phyloP scores from a whole-genome alignment of 805 yeast species.

The Grigorovia yakushimaensis region DNA sequence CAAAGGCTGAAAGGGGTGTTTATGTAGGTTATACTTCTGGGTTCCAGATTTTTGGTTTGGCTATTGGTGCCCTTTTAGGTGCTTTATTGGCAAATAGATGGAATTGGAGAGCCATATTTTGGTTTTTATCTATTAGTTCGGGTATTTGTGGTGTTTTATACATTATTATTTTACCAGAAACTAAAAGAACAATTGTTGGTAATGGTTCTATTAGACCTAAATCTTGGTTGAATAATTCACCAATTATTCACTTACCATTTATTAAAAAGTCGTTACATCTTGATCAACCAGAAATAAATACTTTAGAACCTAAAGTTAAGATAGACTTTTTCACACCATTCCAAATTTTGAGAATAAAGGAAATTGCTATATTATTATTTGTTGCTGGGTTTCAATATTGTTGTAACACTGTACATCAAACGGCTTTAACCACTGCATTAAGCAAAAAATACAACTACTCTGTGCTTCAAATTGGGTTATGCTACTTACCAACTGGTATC shows the following conservation, averaged over 20 bases:
- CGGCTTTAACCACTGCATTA: constrained; percentile 52
- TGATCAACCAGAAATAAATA: constrained; percentile 26
- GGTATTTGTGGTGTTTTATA: constrained; percentile 34
- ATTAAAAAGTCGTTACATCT: constrained; percentile 19
- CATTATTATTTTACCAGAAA: constrained; percentile 54
- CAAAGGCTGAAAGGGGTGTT: constrained; percentile 57
- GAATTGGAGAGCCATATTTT: constrained; percentile 69
- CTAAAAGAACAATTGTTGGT: constrained; percentile 62
- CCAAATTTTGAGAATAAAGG: constrained; percentile 34
- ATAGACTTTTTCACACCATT: constrained; percentile 32
- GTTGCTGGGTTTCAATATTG: constrained; percentile 59
- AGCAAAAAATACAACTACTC: constrained; percentile 40
- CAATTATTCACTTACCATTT: constrained; percentile 29
- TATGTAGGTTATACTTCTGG: constrained; percentile 60
- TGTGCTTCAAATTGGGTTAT: constrained; percentile 53
- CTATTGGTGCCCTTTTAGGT: constrained; percentile 67
- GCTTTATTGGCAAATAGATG: constrained; percentile 34
- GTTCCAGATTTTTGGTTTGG: constrained; percentile 59
- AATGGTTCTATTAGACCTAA: constrained; percentile 57
- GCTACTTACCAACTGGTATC: constrained; percentile 66
- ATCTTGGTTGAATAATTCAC: constrained; percentile 34
- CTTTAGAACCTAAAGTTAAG: constrained; percentile 18
- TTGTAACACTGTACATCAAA: constrained; percentile 59
- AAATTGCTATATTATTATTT: constrained; percentile 39
- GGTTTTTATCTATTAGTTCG: constrained; percentile 62